phyloP scores from a whole-genome alignment of 1,284 basidiomycete species.

The Austroboletus niveus region DNA sequence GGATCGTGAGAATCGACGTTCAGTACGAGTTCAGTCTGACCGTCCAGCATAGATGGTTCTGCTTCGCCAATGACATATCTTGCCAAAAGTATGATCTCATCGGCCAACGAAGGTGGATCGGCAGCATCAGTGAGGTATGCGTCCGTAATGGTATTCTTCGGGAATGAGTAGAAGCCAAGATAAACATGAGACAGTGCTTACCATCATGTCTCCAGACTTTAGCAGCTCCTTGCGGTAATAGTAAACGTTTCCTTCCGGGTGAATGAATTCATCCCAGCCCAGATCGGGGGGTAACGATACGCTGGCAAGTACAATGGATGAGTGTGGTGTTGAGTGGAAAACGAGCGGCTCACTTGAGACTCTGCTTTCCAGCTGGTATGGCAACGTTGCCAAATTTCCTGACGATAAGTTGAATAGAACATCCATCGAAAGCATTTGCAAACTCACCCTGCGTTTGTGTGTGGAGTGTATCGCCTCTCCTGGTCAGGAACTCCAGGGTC shows the following conservation, averaged over 20 bases:
- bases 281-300: constrained; percentile 1
- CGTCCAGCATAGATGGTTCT: constrained; percentile 5
- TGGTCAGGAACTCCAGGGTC: neutral
- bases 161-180: neutral
- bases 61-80: neutral
- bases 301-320: neutral
- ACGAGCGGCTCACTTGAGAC: constrained; percentile 7
- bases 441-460: neutral
- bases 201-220: neutral
- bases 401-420: neutral
- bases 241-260: constrained; percentile 19
- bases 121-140: neutral
- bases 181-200: neutral
- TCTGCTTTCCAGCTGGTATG: constrained; percentile 12
- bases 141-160: constrained; percentile 21
- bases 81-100: neutral
- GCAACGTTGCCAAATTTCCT: neutral
- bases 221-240: constrained; percentile 7
- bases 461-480: neutral
- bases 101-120: neutral
- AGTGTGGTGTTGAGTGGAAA: neutral
- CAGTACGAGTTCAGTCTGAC: constrained; percentile 14
- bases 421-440: neutral
- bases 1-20: constrained; percentile 9
- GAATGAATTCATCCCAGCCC: constrained; percentile 14